phyloP scores from a whole-genome alignment of 2,329 filamentous ascomycete species.

The Apiospora malaysiana region DNA sequence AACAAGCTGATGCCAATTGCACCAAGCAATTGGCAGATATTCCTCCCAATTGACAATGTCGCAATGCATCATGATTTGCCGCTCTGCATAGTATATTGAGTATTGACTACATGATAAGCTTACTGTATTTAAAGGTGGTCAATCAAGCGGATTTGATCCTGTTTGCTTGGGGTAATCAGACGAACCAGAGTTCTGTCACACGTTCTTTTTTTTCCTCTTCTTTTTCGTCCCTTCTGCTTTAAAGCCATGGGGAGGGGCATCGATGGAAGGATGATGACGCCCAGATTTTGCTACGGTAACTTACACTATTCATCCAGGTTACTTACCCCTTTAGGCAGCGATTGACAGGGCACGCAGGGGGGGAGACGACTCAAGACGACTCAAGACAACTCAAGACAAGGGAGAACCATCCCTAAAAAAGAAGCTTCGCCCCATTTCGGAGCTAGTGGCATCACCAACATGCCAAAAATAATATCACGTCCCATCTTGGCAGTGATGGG shows the following conservation, averaged over 20 bases:
- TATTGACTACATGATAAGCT: background rate
- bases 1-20: background rate
- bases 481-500: background rate
- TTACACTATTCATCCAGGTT: background rate
- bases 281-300: background rate
- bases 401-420: background rate
- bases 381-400: background rate
- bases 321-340: conserved; percentile 2
- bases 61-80: background rate
- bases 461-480: background rate
- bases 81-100: background rate
- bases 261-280: background rate
- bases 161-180: background rate
- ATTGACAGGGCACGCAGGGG: background rate
- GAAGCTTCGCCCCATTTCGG: conserved; percentile 2
- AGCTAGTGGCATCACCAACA: background rate
- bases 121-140: background rate
- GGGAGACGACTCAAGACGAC: background rate
- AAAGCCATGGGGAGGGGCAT: background rate
- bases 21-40: background rate
- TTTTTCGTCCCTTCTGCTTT: background rate
- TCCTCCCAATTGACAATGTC: background rate
- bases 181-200: conserved; percentile 3
- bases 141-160: background rate
- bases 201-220: background rate